Evolutionary conservation across 2,329 filamentous ascomycete species (phyloP).

Genomic region (Neurospora sp.): DNA sequence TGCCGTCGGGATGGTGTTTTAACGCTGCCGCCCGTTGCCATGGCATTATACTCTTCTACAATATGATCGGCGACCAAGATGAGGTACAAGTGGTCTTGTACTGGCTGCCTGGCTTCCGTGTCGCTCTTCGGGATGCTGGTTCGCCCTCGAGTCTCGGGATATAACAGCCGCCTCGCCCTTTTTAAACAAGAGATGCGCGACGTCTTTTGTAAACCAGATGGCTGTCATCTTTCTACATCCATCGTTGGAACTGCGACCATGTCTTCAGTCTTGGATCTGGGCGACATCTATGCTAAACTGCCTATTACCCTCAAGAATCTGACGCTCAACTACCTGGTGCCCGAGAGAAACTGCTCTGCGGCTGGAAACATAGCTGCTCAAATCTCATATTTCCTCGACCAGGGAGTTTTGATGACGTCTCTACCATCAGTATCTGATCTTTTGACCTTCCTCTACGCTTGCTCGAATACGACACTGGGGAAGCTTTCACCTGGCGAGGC

Average conservation of each 20-base stretch:
- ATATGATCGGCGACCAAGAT: neutral
- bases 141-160: neutral
- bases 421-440: too few species aligned
- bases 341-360: neutral
- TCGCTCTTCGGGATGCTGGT: neutral
- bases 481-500: too few species aligned
- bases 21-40: neutral
- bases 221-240: fast-evolving
- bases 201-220: neutral
- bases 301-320: fast-evolving
- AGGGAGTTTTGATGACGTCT: neutral
- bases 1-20: neutral
- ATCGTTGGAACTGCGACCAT: neutral
- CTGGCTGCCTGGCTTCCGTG: neutral
- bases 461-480: too few species aligned
- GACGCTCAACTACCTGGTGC: neutral
- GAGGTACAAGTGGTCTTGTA: neutral
- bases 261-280: neutral
- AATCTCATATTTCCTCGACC: neutral
- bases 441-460: too few species aligned
- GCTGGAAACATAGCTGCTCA: neutral
- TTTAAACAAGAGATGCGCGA: neutral
- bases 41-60: neutral
- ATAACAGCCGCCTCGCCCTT: neutral
- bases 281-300: neutral